A percentile compares a stretch with the other conserved stretches of the same genome.
Evolutionary conservation across 2,329 filamentous ascomycete genomes (phyloP).

Genomic region (Pseudopyrenochaeta lycopersici): DNA sequence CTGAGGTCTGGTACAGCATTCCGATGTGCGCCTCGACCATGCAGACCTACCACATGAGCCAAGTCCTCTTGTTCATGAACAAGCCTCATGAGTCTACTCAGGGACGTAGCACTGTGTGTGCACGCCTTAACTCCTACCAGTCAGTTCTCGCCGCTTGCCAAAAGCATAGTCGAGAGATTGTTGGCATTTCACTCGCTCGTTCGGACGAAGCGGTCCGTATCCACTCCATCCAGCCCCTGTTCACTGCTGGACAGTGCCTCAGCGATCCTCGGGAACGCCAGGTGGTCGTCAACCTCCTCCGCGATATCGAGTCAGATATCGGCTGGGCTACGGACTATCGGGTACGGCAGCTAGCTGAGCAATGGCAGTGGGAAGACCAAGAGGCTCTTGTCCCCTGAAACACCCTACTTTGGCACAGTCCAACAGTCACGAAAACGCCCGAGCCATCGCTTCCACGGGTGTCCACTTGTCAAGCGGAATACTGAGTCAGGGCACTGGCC

Average conservation of each 20-base stretch:
- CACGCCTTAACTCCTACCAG: constrained; percentile 65
- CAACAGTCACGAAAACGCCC: neutral
- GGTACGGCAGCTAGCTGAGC: constrained; percentile 61
- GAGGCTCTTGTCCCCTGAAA: constrained; percentile 31
- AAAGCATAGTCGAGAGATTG: constrained; percentile 68
- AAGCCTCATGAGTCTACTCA: constrained; percentile 65
- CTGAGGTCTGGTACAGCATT: constrained; percentile 70
- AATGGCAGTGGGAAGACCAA: constrained; percentile 54
- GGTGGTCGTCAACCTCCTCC: constrained; percentile 64
- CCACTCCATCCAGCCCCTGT: constrained; percentile 67
- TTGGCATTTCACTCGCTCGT: constrained; percentile 66
- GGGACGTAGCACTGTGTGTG: constrained; percentile 61
- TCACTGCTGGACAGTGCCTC: constrained; percentile 69
- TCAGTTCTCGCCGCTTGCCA: constrained; percentile 64
- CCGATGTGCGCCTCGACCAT: constrained; percentile 72
- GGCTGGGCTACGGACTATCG: constrained; percentile 72
- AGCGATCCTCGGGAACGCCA: constrained; percentile 63
- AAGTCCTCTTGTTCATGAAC: constrained; percentile 69
- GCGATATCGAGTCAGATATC: constrained; percentile 68
- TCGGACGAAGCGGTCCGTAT: constrained; percentile 66
- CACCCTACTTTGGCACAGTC: neutral
- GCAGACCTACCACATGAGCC: constrained; percentile 72
- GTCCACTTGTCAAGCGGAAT: neutral
- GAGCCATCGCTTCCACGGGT: neutral
- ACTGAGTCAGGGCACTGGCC: neutral